These are phyloP conservation scores for Hanseniaspora valbyensis DNA, from an alignment of 805 yeast genomes.

Conservation along the genomic window DNA sequence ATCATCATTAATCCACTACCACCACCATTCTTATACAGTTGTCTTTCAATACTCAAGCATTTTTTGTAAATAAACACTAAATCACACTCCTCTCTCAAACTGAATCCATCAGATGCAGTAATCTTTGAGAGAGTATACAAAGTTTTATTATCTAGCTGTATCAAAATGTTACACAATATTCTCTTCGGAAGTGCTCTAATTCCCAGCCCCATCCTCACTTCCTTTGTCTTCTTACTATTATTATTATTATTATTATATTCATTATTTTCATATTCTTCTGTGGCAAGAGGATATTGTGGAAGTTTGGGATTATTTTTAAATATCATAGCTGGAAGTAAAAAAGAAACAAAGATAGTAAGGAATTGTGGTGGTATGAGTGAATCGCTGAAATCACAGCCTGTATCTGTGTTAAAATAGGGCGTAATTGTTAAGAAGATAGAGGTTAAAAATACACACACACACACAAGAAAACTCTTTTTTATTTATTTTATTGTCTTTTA, in stretches of 20 bases:
- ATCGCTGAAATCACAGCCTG: constrained; percentile 75
- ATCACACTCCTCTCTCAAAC: not conserved
- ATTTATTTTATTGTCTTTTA: too few species aligned
- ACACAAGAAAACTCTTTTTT: too few species aligned
- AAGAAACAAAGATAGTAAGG: constrained; percentile 36
- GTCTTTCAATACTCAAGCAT: not conserved
- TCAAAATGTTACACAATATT: not conserved
- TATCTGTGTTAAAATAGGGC: constrained; percentile 24
- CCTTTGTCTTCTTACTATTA: not conserved
- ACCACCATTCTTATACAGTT: not conserved
- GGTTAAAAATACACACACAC: too few species aligned
- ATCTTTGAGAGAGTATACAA: not conserved
- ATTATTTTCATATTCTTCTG: too few species aligned
- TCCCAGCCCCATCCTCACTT: not conserved
- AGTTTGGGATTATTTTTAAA: too few species aligned
- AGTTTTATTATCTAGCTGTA: not conserved
- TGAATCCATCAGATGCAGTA: not conserved
- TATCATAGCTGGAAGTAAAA: not conserved
- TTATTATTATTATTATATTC: too few species aligned
- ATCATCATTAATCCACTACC: not conserved
- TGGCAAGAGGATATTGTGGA: too few species aligned
- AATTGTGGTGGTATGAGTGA: constrained; percentile 58
- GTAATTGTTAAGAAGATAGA: constrained; percentile 20
- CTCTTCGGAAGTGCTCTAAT: not conserved
- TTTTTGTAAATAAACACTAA: not conserved